Percentiles rank a stretch among this genome's conserved stretches.
Conservation (phyloP, 352 stramenopile species). For the Globisporangium yorkense region DNA sequence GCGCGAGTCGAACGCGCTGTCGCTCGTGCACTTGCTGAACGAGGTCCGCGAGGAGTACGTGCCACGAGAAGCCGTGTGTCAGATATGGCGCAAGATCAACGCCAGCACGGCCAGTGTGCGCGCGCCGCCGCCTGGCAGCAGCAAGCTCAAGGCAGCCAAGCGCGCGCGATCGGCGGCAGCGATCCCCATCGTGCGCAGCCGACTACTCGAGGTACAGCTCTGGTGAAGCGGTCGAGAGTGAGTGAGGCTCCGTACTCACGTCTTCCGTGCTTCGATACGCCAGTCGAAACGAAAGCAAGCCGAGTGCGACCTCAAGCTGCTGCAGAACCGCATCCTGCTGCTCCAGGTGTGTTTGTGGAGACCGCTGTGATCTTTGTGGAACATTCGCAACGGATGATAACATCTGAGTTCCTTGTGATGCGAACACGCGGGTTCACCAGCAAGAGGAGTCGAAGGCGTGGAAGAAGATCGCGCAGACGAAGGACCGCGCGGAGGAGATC, state of each 20-base stretch:
- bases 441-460: constrained; percentile 71
- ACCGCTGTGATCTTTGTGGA: neutral
- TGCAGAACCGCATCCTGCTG: constrained; percentile 66
- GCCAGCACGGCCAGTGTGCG: neutral
- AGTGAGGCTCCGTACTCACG: neutral
- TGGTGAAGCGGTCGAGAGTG: neutral
- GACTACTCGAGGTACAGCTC: constrained; percentile 34
- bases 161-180: constrained; percentile 33
- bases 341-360: constrained; percentile 32
- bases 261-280: neutral
- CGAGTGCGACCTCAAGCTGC: constrained; percentile 63
- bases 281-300: constrained; percentile 70
- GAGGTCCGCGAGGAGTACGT: constrained; percentile 46
- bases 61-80: constrained; percentile 40
- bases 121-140: neutral
- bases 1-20: constrained; percentile 21
- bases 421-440: constrained; percentile 10
- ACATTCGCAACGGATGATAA: no score
- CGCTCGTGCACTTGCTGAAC: constrained; percentile 40
- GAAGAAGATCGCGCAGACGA: constrained; percentile 78
- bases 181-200: constrained; percentile 47
- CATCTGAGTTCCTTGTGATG: neutral
- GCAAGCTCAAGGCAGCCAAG: constrained; percentile 12
- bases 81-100: constrained; percentile 44
- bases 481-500: constrained; percentile 66